Base-by-base conservation (phyloP, 225 moss, liverwort and hornwort species). In the Asterella californica region DNA sequence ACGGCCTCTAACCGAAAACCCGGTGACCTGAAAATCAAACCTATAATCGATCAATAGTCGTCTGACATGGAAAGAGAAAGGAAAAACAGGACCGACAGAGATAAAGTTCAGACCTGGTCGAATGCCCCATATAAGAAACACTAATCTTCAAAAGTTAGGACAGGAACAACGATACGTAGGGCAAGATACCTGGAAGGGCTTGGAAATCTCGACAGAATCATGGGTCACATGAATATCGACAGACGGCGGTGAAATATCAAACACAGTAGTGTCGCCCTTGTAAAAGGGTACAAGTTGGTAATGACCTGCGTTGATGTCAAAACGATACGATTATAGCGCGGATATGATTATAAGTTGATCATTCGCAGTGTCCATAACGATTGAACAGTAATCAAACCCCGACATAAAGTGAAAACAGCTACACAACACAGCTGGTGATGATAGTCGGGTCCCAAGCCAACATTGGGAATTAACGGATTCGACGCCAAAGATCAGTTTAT, bases 1-100 rank as follows among this genome's bases (percentile, higher is more conserved):
- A 72, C 91, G 94, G 49, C 94, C 94, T 78, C 89, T 87, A 38
- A 95, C 93, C 77, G 94, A 95, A 88, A 95, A 95, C 37, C 94
- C 94, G 78, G 92, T 95, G 54, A 95, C 94, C 92, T 92, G 90
- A 48, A 83, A 79, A 15, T 48, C 36, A 60, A 24, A 12, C 18
- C 9, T 17, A 33, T 12, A 2, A 15, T 2, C 14, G 33, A 30
- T 65, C 32, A 12, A 6, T 15, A 71, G 2, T 24, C 70, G 5
- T 71, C 12, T 10, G 47, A 32, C 65, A 33, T 32, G 30, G 69
- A 27, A 19, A 54, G 14, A 33, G 17, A 49, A 30, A 17, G 52
- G 15, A n/a, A 32, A 27, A 50, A 6, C 30, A 74, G 18, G n/a
- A 47, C 18, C 42, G 25, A 24, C 0, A 25, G 25, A 10, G 10